These are phyloP conservation scores for Vicia sativa DNA, from an alignment of 306 rosid genomes.

Conservation along the genomic window DNA sequence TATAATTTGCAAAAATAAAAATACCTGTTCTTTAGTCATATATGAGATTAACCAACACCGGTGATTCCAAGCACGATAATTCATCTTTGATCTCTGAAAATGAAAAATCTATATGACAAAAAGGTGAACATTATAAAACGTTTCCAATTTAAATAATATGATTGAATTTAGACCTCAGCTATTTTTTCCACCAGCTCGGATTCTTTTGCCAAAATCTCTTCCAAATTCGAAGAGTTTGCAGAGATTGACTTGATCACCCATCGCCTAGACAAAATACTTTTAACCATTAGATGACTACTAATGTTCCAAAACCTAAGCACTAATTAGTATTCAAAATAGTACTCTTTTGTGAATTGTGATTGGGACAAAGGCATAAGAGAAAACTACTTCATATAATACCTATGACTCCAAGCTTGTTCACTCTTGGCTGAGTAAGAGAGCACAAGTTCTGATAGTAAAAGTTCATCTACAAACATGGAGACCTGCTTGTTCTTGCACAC, in stretches of 20 bases:
- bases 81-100: conserved; percentile 85
- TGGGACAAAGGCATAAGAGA: conserved; percentile 12
- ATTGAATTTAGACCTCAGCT: conserved; percentile 80
- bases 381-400: conserved; percentile 56
- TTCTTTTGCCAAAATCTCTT: conserved; percentile 76
- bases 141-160: conserved; percentile 47
- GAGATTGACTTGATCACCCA: conserved; percentile 88
- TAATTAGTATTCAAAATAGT: conserved; percentile 23
- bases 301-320: conserved; percentile 27
- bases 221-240: conserved; percentile 59
- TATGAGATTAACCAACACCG: conserved; percentile 80
- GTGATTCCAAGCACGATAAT: conserved; percentile 95
- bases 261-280: conserved; percentile 60
- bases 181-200: conserved; percentile 94
- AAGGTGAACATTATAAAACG: conserved; percentile 37
- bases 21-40: conserved; percentile 74
- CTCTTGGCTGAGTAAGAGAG: conserved; percentile 83
- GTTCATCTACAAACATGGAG: conserved; percentile 61
- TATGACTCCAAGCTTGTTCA: conserved; percentile 89
- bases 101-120: conserved; percentile 21
- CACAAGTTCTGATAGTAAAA: conserved; percentile 68
- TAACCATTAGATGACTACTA: conserved; percentile 36
- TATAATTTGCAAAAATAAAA: not conserved
- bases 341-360: conserved; percentile 33
- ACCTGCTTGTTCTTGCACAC: conserved; percentile 52